phyloP scores from a whole-genome alignment of 495 filamentous ascomycete species.

The Penicillium waksmanii region DNA sequence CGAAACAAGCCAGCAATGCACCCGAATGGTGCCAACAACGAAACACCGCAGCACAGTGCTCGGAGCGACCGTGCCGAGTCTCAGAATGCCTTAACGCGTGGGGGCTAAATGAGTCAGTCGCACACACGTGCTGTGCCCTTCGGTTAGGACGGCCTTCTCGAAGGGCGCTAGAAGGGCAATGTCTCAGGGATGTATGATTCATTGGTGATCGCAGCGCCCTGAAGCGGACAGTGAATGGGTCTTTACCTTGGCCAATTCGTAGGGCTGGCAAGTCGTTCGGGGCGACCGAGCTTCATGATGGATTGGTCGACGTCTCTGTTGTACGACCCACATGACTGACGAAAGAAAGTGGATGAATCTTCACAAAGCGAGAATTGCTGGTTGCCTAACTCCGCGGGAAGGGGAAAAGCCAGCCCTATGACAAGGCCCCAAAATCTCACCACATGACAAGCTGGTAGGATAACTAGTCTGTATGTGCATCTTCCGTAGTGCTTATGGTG shows the following conservation, averaged over 20 bases:
- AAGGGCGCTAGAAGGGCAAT: constrained; percentile 27
- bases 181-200: constrained; percentile 9
- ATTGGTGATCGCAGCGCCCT: constrained; percentile 11
- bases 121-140: constrained; percentile 2
- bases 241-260: background rate
- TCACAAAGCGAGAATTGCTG: constrained; percentile 8
- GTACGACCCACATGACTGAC: constrained; percentile 10
- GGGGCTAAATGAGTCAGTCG: constrained; percentile 19
- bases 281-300: constrained; percentile 2
- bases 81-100: constrained; percentile 9
- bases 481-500: background rate
- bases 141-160: constrained; percentile 21
- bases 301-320: constrained; percentile 11
- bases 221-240: constrained; percentile 1
- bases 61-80: constrained; percentile 17
- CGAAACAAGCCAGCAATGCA: background rate
- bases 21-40: background rate
- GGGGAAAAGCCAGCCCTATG: constrained; percentile 10
- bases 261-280: constrained; percentile 7
- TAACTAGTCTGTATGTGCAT: background rate
- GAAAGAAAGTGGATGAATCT: constrained; percentile 11
- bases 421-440: constrained; percentile 1
- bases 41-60: background rate
- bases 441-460: background rate
- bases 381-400: constrained; percentile 16